Conservation (phyloP, 805 yeast species). For the Scheffersomyces coipomensis region DNA sequence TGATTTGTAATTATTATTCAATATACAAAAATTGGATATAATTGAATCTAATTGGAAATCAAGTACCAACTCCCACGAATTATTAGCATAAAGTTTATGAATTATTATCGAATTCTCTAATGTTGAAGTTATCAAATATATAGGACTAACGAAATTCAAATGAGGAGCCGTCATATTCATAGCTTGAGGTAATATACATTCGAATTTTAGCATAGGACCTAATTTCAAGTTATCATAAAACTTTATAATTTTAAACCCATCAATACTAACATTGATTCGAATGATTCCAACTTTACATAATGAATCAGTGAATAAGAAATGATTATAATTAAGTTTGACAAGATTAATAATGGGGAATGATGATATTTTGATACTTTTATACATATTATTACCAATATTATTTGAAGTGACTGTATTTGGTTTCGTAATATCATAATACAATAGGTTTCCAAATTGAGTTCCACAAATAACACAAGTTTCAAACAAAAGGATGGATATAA, state of each 20-base stretch:
- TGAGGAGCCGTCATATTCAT: constrained; percentile 5
- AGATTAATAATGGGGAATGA: constrained; percentile 22
- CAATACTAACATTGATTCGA: constrained; percentile 9
- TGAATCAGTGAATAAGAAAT: constrained; percentile 25
- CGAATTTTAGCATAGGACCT: constrained; percentile 6
- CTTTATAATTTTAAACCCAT: background rate
- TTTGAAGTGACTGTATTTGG: constrained; percentile 8
- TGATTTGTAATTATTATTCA: background rate
- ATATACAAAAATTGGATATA: constrained; percentile 1
- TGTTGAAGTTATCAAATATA: constrained; percentile 20
- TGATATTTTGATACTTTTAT: constrained; percentile 23
- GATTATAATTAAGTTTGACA: constrained; percentile 12
- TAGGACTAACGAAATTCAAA: constrained; percentile 16
- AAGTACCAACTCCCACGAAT: constrained; percentile 12
- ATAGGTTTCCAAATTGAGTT: constrained; percentile 28
- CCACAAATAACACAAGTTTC: constrained; percentile 23
- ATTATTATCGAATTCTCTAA: constrained; percentile 19
- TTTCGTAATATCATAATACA: constrained; percentile 5
- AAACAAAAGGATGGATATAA: constrained; percentile 18
- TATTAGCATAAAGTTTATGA: constrained; percentile 19
- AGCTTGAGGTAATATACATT: constrained; percentile 1
- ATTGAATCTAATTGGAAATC: constrained; percentile 13
- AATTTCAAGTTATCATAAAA: constrained; percentile 19
- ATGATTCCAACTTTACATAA: constrained; percentile 30
- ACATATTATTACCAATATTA: constrained; percentile 3